Evolutionary conservation across 139 green algal genomes (phyloP), one percentile per base, ranked within the genome.

Genomic region (Chlorella sp.): DNA sequence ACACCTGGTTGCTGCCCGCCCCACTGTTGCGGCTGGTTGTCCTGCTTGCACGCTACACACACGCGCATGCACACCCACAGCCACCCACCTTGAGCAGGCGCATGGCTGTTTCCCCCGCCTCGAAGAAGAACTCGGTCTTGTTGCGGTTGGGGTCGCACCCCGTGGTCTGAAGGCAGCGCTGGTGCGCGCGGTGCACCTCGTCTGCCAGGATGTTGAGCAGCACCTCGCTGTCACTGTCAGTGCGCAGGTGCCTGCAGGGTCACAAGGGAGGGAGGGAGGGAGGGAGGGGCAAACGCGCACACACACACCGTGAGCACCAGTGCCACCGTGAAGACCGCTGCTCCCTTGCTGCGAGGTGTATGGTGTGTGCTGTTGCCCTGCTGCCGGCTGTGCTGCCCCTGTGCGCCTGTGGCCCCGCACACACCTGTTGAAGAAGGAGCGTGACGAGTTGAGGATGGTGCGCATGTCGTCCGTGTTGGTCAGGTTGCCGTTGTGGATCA

Each of bases 401-500:
- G n/a, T n/a, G n/a, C n/a, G n/a, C n/a, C n/a, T n/a, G n/a, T n/a
- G n/a, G n/a, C n/a, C n/a, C n/a, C n/a, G n/a, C 10, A 17, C 42
- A 55, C 42, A 79, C 49, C 90, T 80, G 80, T 91, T 91, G 87
- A 97, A 97, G 86, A 96, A 97, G 63, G 87, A 94, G 66, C 84
- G 69, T 23, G 79, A 81, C n/a, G 77, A 85, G 71, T 92, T 88
- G 17, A 96, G 79, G 65, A 88, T 34, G 23, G 81, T 67, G 33
- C 91, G 76, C 77, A 98, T 83, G 75, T 95, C 83, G 14, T 90
- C 83, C 23, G 92, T 92, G 88, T 99, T 99, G 36, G 95, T 98
- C 29, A 99, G 86, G 91, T 99, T 99, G 72, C 95, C 96, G 76
- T 99, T 99, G 89, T 99, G 96, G 73, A 98, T 97, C 32, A 99